A percentile compares a stretch with the other conserved stretches of the same genome.
Conservation (phyloP, 257 asterid species). For the Solanum bukasovii region DNA sequence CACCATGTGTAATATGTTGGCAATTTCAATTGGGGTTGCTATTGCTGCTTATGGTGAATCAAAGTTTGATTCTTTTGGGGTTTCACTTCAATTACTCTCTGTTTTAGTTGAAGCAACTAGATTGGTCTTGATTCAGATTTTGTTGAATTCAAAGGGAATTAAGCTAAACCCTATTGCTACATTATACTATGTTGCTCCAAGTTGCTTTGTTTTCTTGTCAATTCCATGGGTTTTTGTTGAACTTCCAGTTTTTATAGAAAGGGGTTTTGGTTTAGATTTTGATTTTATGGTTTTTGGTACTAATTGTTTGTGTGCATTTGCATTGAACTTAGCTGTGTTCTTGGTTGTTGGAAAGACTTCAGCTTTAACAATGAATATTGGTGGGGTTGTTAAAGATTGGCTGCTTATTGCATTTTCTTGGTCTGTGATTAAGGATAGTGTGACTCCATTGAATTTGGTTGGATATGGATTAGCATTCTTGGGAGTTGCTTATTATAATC, state of each 20-base stretch:
- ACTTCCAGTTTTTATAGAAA: slow-evolving; percentile 27
- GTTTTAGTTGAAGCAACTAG: slow-evolving; percentile 68
- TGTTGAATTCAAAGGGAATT: slow-evolving; percentile 58
- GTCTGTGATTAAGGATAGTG: slow-evolving; percentile 80
- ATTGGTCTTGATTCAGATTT: slow-evolving; percentile 61
- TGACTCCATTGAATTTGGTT: slow-evolving; percentile 46
- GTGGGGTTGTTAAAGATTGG: slow-evolving; percentile 80
- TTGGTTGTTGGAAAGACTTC: slow-evolving; percentile 70
- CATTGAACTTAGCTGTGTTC: slow-evolving; percentile 65
- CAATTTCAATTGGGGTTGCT: slow-evolving; percentile 58
- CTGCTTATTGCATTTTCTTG: slow-evolving; percentile 67
- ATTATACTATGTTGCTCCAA: slow-evolving; percentile 62
- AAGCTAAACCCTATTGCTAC: slow-evolving; percentile 61
- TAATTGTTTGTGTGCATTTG: slow-evolving; percentile 65
- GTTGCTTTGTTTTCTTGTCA: slow-evolving; percentile 40
- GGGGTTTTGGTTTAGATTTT: slow-evolving; percentile 11
- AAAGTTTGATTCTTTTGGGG: slow-evolving; percentile 64
- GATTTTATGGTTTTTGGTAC: slow-evolving; percentile 55
- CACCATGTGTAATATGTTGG: slow-evolving; percentile 53
- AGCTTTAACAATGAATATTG: slow-evolving; percentile 77
- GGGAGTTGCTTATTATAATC: slow-evolving; percentile 61
- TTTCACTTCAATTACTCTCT: slow-evolving; percentile 51
- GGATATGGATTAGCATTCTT: slow-evolving; percentile 69
- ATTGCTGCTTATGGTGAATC: slow-evolving; percentile 85
- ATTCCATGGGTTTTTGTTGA: slow-evolving; percentile 68